Evolutionary conservation across 306 rosid species (phyloP).

Genomic region (Pyrus communis): DNA sequence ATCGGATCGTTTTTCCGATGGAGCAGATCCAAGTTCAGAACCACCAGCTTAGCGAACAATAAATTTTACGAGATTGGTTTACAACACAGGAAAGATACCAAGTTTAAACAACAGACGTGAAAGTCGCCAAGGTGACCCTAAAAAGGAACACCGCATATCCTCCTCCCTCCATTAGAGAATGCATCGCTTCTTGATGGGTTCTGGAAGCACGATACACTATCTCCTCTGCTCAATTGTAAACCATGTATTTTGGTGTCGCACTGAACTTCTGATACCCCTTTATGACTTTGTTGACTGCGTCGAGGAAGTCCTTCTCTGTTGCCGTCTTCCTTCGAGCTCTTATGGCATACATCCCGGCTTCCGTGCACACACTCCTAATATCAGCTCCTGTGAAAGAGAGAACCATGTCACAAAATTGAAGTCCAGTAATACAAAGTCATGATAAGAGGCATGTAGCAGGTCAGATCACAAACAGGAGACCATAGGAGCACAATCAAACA

Average conservation of each 20-base stretch:
- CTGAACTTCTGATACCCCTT: slow-evolving; percentile 99
- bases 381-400: slow-evolving; percentile 66
- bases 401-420: slow-evolving; percentile 15
- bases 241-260: slow-evolving; percentile 99
- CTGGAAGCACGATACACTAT: background rate
- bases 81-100: background rate
- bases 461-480: background rate
- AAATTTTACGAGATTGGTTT: background rate
- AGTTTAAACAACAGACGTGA: background rate
- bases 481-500: background rate
- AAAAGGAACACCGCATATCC: too few species aligned
- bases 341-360: slow-evolving; percentile 98
- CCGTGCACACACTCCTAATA: slow-evolving; percentile 95
- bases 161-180: slow-evolving; percentile 4
- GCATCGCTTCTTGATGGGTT: background rate
- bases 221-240: slow-evolving; percentile 61
- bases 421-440: background rate
- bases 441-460: background rate
- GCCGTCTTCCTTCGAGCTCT: slow-evolving; percentile 97
- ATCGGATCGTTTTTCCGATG: background rate
- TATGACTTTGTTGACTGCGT: slow-evolving; percentile 95
- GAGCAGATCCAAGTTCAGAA: background rate
- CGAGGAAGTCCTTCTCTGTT: slow-evolving; percentile 96
- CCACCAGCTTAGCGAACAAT: background rate
- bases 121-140: background rate